Evolutionary conservation across 2,329 filamentous ascomycete genomes (phyloP), one percentile per base, ranked within the genome.

Genomic region (Leptographium galeiforme): DNA sequence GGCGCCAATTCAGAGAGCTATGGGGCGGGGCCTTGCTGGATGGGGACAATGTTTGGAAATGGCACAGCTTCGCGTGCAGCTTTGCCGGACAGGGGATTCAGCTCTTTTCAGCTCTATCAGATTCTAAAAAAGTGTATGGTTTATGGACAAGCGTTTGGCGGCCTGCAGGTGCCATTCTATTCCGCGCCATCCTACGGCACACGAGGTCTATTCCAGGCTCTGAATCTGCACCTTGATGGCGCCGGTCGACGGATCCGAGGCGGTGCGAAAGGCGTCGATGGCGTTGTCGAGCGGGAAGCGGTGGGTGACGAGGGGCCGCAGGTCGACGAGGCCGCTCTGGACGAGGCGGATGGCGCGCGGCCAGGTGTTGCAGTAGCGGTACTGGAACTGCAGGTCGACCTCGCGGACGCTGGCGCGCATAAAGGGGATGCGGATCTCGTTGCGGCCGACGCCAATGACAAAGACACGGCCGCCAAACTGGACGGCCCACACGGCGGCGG

Each of bases 211-310:
- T 11, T 79, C 77, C 58, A 78, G 59, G 63, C 79, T 89, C 74
- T 90, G 88, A 64, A 96, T 96, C 77, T 89, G 86, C 56, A 96
- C 90, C 77, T 97, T 97, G 70, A 97, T 96, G n/a, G 90, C 89
- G 8, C 91, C 90, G 51, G 87, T 95, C 75, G 85, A 89, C 41
- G 89, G 84, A 69, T 96, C 82, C 10, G 86, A 81, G 19, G 90
- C 89, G 43, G 87, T 93, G 72, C 89, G 82, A 68, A 97, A 97
- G 8, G 91, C 91, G 70, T 91, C 80, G 33, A 93, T 69, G 0
- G 90, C 89, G 66, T 97, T 85, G 71, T 95, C 90, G 40, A 97
- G 71, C 59, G 77, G 73, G 71, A 85, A 96, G 18, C 88, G 78
- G 73, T 97, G 91, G 43, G 91, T 96, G 49, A 96, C 89, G 57